Percentiles rank a stretch among this genome's conserved stretches.
phyloP scores from a whole-genome alignment of 2,329 filamentous ascomycete species.

The Cladosporium sp. region DNA sequence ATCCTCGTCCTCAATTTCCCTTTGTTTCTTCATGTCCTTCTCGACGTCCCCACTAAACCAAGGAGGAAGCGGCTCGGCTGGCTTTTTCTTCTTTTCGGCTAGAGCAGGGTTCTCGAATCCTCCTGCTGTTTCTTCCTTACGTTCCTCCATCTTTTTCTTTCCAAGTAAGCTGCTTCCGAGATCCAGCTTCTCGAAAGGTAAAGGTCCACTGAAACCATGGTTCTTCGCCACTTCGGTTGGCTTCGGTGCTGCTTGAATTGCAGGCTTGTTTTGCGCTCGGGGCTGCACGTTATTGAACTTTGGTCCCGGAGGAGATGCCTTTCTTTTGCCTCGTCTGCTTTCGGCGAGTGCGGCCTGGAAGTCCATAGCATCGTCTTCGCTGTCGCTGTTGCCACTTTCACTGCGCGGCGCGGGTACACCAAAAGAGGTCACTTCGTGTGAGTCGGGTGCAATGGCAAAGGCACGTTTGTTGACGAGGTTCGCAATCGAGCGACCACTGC shows the following conservation, averaged over 20 bases:
- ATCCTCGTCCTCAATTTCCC: conserved; percentile 35
- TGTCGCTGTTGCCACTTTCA: conserved; percentile 35
- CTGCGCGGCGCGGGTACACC: conserved; percentile 28
- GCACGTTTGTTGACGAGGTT: conserved; percentile 71
- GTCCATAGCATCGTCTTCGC: conserved; percentile 72
- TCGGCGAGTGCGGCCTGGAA: conserved; percentile 71
- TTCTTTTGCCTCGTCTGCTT: conserved; percentile 49
- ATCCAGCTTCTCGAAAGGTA: conserved; percentile 81
- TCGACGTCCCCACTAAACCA: conserved; percentile 63
- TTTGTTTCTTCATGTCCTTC: conserved; percentile 53
- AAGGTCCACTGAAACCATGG: conserved; percentile 66
- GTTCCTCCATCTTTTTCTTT: conserved; percentile 50
- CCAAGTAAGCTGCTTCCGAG: conserved; percentile 59
- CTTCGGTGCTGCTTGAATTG: conserved; percentile 10
- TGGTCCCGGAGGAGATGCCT: conserved; percentile 19
- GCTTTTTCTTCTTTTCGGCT: conserved; percentile 35
- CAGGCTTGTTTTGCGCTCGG: conserved; percentile 30
- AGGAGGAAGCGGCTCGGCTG: conserved; percentile 64
- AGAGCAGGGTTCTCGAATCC: conserved; percentile 59
- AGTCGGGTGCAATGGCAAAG: conserved; percentile 52
- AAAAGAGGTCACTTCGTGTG: conserved; percentile 35
- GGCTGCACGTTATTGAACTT: conserved; percentile 14
- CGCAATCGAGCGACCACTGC: conserved; percentile 58
- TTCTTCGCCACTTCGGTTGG: conserved; percentile 41
- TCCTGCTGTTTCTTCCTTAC: conserved; percentile 54